phyloP scores from a whole-genome alignment of 1,284 basidiomycete species.

The Coriolopsis trogii region DNA sequence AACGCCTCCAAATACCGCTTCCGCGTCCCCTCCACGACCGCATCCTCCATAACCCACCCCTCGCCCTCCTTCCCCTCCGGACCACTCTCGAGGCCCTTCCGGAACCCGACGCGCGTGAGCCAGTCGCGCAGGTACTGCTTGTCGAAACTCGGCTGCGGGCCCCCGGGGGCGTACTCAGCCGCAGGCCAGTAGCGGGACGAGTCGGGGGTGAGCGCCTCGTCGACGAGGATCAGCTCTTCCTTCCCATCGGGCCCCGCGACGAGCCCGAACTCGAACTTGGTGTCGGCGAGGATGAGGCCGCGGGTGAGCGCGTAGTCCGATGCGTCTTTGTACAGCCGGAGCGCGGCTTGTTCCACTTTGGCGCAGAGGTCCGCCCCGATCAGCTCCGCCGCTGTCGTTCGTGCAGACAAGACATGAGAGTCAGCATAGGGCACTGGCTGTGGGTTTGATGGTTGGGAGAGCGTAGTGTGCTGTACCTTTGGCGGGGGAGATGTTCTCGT shows the following conservation, averaged over 20 bases:
- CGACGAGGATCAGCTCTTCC: slow-evolving; percentile 83
- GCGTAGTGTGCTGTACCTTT: slow-evolving; percentile 57
- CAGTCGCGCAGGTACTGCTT: slow-evolving; percentile 97
- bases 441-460: background rate
- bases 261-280: slow-evolving; percentile 82
- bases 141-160: slow-evolving; percentile 89
- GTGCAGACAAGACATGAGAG: background rate
- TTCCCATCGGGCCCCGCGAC: slow-evolving; percentile 42
- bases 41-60: slow-evolving; percentile 77
- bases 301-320: slow-evolving; percentile 76
- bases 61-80: slow-evolving; percentile 65
- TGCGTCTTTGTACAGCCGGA: slow-evolving; percentile 79
- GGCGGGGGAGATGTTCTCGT: slow-evolving; percentile 97
- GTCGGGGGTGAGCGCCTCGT: slow-evolving; percentile 96
- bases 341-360: slow-evolving; percentile 59
- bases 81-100: slow-evolving; percentile 77
- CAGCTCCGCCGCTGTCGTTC: slow-evolving; percentile 49
- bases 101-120: too few species aligned
- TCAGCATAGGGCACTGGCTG: background rate
- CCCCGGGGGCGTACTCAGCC: slow-evolving; percentile 73
- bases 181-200: slow-evolving; percentile 97
- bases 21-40: slow-evolving; percentile 79
- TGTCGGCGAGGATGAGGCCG: slow-evolving; percentile 96
- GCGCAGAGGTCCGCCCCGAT: slow-evolving; percentile 71
- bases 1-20: slow-evolving; percentile 81